Evolutionary conservation across 495 filamentous ascomycete species (phyloP), one percentile per base, ranked within the genome.

Genomic region (Neurospora africana): DNA sequence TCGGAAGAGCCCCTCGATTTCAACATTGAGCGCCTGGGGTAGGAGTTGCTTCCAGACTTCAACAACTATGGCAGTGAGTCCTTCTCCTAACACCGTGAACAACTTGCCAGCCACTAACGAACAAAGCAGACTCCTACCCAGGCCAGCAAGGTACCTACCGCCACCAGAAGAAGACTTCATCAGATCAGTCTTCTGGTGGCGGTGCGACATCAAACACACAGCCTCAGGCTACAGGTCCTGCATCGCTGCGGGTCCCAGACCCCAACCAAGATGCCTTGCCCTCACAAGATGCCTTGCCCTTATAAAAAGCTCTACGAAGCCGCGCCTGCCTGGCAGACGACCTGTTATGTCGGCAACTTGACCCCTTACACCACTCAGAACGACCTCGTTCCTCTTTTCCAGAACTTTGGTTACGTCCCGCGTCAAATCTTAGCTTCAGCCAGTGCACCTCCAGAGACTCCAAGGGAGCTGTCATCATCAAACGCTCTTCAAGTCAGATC

Each of bases 401-500:
- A 96, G 81, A 97, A 98, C 84, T 99, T 98, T 75, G 95, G 95
- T 47, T 98, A 93, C 78, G 95, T 99, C 69, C n/a, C n/a, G n/a
- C n/a, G 89, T 95, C 36, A 95, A 99, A 82, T 97, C 94, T 70
- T 37, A 37, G 36, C 36, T 37, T n/a, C n/a, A n/a, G n/a, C 36
- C 36, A 37, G 36, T 37, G 9, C 36, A 37, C 36, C 15, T 41
- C 15, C 39, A 17, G 39, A 41, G 15, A 41, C 39, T 19, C 15
- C 39, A 41, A 41, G 39, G 19, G 0, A 17, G 15, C 15, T 41
- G 15, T 6, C 39, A 41, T 19, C 39, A 41, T 41, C 13, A 41
- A 41, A 17, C 15, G 15, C 5, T 41, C 5, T 2, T 41, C 40
- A 41, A 41, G 40, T 44, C 19, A 9, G 8, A 44, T 10, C n/a